Base-by-base conservation (phyloP, 2,329 filamentous ascomycete species). In the Ophiostoma perfectum region DNA sequence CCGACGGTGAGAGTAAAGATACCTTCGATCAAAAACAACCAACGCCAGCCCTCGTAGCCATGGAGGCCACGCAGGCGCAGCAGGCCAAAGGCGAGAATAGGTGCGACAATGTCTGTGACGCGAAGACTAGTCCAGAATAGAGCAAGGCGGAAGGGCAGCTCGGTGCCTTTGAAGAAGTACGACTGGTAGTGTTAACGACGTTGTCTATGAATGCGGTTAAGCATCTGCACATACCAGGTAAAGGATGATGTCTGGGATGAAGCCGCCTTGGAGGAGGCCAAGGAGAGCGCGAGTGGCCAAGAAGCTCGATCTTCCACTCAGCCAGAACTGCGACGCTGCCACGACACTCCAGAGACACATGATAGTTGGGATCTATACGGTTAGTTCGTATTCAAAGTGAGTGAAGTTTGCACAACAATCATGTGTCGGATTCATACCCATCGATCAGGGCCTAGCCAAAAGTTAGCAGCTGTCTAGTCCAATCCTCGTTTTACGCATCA, bases 11-110 rank as follows among this genome's bases (percentile, higher is more conserved):
- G 73, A 0, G 80, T 84, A 8, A 84, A 74, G 2, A 79, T 64
- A 0, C 80, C 83, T 73, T 88, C 85, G 41, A 88, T 78, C 0
- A 85, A 73, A 72, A 86, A 83, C 0, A 84, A 75, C 80, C 82
- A 83, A 45, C 77, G 72, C 77, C 78, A 79, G 4, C 77, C 78
- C 6, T 74, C 75, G 47, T 71, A 73, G 38, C 76, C 77, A 9
- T 79, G 18, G 80, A 75, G 70, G 27, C 76, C 76, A n/a, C 77
- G 73, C 60, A 78, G 71, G 12, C 75, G 75, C 18, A 79, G 70
- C 11, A 78, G 72, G 16, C 75, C 77, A 67, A 74, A 78, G 1
- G 78, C 77, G 14, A 78, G 73, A 4, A 79, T 72, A 0, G 77
- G 74, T 0, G 77, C 74, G 52, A 78, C 67, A 12, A 78, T 75